Conservation (phyloP, 2,329 filamentous ascomycete species). For the Pseudogymnoascus sp. region DNA sequence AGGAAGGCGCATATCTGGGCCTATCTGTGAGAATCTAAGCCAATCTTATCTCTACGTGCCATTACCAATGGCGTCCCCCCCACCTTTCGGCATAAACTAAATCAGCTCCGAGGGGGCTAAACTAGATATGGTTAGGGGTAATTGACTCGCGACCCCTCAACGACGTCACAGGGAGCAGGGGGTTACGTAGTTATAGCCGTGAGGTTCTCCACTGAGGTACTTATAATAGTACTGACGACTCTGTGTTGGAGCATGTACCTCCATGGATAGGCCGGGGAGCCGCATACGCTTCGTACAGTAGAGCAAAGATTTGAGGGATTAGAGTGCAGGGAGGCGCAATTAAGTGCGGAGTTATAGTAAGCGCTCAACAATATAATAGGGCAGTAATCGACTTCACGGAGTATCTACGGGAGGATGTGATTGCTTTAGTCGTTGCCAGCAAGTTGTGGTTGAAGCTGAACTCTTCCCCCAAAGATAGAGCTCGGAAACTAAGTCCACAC, state of each 20-base stretch:
- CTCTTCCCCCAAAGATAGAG: background rate
- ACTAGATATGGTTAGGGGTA: background rate
- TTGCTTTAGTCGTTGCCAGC: background rate
- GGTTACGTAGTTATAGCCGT: background rate
- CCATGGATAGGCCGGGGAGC: constrained; percentile 4
- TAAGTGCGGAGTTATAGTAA: background rate
- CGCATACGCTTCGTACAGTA: background rate
- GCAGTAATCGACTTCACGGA: background rate
- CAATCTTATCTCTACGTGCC: background rate
- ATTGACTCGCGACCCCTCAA: background rate
- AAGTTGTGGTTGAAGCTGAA: background rate
- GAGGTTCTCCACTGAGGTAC: background rate
- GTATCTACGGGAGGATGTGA: background rate
- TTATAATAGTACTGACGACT: background rate
- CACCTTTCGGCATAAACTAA: constrained; percentile 3
- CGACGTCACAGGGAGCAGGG: constrained; percentile 5
- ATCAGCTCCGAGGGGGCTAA: background rate
- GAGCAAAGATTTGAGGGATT: background rate
- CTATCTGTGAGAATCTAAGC: background rate
- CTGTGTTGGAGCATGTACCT: background rate
- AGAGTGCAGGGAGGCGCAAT: background rate
- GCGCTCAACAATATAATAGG: background rate
- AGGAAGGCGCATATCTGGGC: background rate
- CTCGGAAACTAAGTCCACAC: too few species aligned
- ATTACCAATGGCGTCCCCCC: background rate